These are phyloP conservation scores for Cryptococcus sp. DNA, from an alignment of 1,284 basidiomycete species.

Conservation along the genomic window DNA sequence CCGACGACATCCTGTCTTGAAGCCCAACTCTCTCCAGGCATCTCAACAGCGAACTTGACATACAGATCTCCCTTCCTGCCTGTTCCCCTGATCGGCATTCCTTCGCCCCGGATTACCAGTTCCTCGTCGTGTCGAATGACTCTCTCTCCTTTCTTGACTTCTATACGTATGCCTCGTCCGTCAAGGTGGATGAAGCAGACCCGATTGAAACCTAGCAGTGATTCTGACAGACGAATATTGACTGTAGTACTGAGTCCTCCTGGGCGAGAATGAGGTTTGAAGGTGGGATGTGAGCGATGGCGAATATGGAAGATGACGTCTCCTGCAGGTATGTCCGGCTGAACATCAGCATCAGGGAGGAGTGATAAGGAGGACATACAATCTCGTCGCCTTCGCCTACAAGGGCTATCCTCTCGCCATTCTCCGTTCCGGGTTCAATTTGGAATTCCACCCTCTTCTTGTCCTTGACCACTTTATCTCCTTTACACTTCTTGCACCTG, in stretches of 20 bases:
- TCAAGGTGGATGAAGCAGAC: slow-evolving; percentile 84
- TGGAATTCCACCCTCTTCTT: slow-evolving; percentile 82
- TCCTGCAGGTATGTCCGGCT: slow-evolving; percentile 77
- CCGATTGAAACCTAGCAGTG: slow-evolving; percentile 81
- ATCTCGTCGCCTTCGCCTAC: slow-evolving; percentile 85
- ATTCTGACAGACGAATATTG: slow-evolving; percentile 80
- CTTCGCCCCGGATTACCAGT: slow-evolving; percentile 72
- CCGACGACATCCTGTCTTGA: slow-evolving; percentile 11
- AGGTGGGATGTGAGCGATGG: slow-evolving; percentile 64
- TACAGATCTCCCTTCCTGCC: slow-evolving; percentile 74
- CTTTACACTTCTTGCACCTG: slow-evolving; percentile 96
- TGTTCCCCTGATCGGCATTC: slow-evolving; percentile 72
- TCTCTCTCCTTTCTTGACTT: slow-evolving; percentile 63
- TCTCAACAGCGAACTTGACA: slow-evolving; percentile 75
- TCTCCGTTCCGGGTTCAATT: slow-evolving; percentile 82
- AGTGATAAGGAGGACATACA: slow-evolving; percentile 50
- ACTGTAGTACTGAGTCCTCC: slow-evolving; percentile 37
- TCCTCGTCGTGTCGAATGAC: slow-evolving; percentile 69
- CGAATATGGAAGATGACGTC: slow-evolving; percentile 84
- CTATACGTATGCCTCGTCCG: slow-evolving; percentile 74
- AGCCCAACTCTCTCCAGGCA: slow-evolving; percentile 52
- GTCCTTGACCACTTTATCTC: slow-evolving; percentile 74
- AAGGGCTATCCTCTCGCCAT: slow-evolving; percentile 80
- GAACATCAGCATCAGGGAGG: background rate
- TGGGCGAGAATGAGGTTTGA: slow-evolving; percentile 45